phyloP scores from a whole-genome alignment of 176 grass and related monocot genomes.

The Thinopyrum elongatum region DNA sequence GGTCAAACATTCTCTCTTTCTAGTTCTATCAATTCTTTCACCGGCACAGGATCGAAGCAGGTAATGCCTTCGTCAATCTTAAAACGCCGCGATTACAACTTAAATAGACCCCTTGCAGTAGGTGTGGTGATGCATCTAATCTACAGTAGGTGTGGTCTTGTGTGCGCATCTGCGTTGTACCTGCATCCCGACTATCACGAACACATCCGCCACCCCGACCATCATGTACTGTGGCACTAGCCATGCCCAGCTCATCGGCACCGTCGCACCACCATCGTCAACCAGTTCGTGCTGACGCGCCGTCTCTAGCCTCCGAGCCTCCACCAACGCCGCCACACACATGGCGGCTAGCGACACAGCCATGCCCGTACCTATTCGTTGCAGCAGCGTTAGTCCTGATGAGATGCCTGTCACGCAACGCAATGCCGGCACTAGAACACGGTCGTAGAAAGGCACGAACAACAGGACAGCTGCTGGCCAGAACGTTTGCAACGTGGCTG shows the following conservation, averaged over 20 bases:
- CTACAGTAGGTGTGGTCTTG: too few relatives aligned
- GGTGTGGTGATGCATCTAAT: too few relatives aligned
- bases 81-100: too few relatives aligned
- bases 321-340: slow-evolving; percentile 12
- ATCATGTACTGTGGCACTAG: slow-evolving; percentile 1
- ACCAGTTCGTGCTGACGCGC: neutral
- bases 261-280: neutral
- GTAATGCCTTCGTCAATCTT: too few relatives aligned
- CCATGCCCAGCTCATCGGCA: slow-evolving; percentile 46
- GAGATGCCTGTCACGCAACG: slow-evolving; percentile 6
- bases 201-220: neutral
- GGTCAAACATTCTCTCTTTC: too few relatives aligned
- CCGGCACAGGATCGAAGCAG: too few relatives aligned
- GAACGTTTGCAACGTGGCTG: slow-evolving; percentile 29
- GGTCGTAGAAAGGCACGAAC: slow-evolving; percentile 44
- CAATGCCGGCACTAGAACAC: neutral
- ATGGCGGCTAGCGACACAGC: neutral
- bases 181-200: neutral
- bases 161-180: too few relatives aligned
- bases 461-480: slow-evolving; percentile 8
- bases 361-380: slow-evolving; percentile 35
- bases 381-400: slow-evolving; percentile 22
- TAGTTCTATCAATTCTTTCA: too few relatives aligned
- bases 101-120: too few relatives aligned
- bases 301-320: slow-evolving; percentile 11